Base-by-base conservation (phyloP, 306 rosid genomes). In the Medicago arabica region DNA sequence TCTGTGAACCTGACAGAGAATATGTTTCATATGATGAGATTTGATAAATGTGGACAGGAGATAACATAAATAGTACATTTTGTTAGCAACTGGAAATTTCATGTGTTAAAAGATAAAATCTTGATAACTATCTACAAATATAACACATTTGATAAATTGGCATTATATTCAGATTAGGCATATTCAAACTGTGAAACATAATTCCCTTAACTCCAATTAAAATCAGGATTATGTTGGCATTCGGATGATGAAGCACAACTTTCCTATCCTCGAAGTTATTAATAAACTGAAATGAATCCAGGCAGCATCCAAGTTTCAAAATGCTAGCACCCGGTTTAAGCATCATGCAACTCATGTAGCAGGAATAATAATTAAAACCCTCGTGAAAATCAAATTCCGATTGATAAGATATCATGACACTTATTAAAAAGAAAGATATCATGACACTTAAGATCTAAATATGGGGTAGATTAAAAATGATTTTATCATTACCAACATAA, bases 1-100 rank as follows among this genome's bases (percentile, higher is more conserved):
- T 40, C 80, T 66, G 89, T 38, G 72, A 63, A 43, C 98, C 98
- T 88, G 82, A 46, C 51, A 14, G 57, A 62, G 74, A 73, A 66
- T 55, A 44, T 43, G 71, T 12, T 75, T 44, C 75, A 31, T 44
- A 38, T 72, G 50, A 62, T 59, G 28, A 66, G 10, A 60, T 17
- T 58, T 40, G 41, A 74, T 49, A 77, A 34, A 66, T 36, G 57
- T 1, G 4, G 13, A 21, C 15, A 13, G 14, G 63, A 59, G 16
- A 19, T 44, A 25, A 66, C 13, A 34, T 8, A 54, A 19, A 74
- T 18, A 43, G 54, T 25, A 75, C 11, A 78, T 57, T 39, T 50
- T 62, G 39, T n/a, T 13, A 72, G 44, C 74, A 78, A 50, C 19
- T 34, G 14, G 18, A 75, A 67, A 40, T 78, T 61, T 47, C 46